Percentiles rank a stretch among this genome's conserved stretches.
These are phyloP conservation scores for Dryadomyces quercus-mongolicae DNA, from an alignment of 2,329 filamentous ascomycete species.

Conservation along the genomic window DNA sequence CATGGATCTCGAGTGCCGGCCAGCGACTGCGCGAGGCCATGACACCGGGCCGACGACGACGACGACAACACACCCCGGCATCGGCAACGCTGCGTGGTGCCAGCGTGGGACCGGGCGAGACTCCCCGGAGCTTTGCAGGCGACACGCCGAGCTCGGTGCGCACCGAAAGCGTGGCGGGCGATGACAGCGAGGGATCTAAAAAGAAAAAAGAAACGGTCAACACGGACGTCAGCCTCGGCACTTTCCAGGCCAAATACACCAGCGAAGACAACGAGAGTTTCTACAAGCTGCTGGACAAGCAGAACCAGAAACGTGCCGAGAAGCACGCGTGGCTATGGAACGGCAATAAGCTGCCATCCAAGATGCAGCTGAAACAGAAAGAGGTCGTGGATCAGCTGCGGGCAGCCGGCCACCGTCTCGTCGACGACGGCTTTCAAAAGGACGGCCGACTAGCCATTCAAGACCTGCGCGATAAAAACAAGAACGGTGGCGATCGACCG, in stretches of 20 bases:
- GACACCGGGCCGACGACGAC: constrained; percentile 53
- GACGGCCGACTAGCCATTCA: constrained; percentile 47
- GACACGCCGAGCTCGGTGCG: constrained; percentile 58
- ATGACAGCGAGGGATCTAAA: constrained; percentile 8
- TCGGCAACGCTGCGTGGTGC: neutral
- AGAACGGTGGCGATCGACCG: constrained; percentile 57
- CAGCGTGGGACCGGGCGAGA: constrained; percentile 22
- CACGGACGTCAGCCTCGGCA: constrained; percentile 66
- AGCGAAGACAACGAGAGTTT: constrained; percentile 98
- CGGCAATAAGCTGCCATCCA: constrained; percentile 76
- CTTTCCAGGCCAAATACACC: constrained; percentile 88
- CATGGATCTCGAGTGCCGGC: constrained; percentile 78
- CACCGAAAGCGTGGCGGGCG: neutral
- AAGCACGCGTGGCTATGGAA: constrained; percentile 85
- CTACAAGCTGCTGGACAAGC: constrained; percentile 79
- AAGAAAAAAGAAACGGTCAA: constrained; percentile 42
- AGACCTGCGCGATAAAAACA: constrained; percentile 46
- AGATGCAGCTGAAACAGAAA: constrained; percentile 60
- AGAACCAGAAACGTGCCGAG: constrained; percentile 72
- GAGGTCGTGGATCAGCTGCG: constrained; percentile 43
- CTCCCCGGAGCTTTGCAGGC: constrained; percentile 54
- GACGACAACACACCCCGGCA: neutral
- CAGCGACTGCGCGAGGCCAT: constrained; percentile 63
- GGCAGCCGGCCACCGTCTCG: constrained; percentile 23
- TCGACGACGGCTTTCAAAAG: constrained; percentile 44